Evolutionary conservation across 2,329 filamentous ascomycete genomes (phyloP), one percentile per base, ranked within the genome.

Genomic region (Botryotinia narcissicola): DNA sequence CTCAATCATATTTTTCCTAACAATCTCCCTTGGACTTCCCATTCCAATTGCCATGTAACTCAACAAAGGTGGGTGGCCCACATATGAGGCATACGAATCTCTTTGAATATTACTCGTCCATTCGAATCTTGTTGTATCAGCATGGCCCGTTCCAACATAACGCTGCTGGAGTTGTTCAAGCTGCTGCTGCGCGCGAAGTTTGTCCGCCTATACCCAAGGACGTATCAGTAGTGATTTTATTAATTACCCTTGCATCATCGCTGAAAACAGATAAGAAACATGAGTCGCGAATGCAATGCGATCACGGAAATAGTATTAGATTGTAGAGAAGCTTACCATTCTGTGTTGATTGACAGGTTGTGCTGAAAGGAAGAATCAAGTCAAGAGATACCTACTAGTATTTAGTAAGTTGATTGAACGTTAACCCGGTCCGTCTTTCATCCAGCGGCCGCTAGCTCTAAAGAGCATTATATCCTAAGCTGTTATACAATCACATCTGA

Each of bases 101-200:
- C 96, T 94, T 81, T 94, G 89, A 81, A 98, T 95, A 85, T 98
- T 99, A 74, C 93, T 95, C 69, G 92, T 92, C 94, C 95, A 99
- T 84, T 99, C 96, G 90, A 96, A 96, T 83, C 94, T 97, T 40
- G 94, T 97, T 22, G 95, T 98, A 85, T 99, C 96, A 61, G 95
- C 93, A 83, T 98, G 95, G 37, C 96, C 96, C 6, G 96, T 98
- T 78, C 96, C 96, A 80, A 99, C 88, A 86, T 96, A 98, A 80
- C 97, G 97, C 80, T 95, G 92, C 84, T 99, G 96, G 29, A 98
- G 92, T 77, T 94, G 92, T 84, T 99, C 96, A 81, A 99, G 95
- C 83, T 99, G 96, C 84, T 99, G 96, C 79, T 97, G 93, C 16
- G 94, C 96, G 82, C 96, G 95, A 77, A 99, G 92, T 85, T 99